Evolutionary conservation across 2,329 filamentous ascomycete species (phyloP).

Genomic region (Karstenula rhodostoma): DNA sequence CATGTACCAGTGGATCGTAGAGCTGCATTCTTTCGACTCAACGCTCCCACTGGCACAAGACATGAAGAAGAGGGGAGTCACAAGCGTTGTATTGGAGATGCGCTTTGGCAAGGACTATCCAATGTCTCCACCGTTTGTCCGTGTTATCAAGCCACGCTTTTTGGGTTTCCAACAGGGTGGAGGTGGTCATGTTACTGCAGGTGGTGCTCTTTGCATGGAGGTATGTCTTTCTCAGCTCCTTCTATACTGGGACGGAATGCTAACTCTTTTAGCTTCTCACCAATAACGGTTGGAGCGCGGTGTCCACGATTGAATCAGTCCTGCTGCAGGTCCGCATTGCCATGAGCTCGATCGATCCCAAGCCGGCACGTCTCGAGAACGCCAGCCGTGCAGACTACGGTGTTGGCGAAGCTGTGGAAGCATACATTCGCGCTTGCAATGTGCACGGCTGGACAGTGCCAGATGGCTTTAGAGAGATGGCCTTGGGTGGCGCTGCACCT

Average conservation of each 20-base stretch:
- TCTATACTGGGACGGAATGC: not conserved
- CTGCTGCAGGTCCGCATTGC: slow-evolving; percentile 83
- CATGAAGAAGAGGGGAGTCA: slow-evolving; percentile 69
- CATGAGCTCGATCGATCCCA: slow-evolving; percentile 72
- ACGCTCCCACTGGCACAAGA: slow-evolving; percentile 75
- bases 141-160: slow-evolving; percentile 83
- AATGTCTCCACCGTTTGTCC: slow-evolving; percentile 81
- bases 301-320: slow-evolving; percentile 77
- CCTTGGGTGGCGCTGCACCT: slow-evolving; percentile 40
- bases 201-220: slow-evolving; percentile 84
- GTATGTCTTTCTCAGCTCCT: slow-evolving; percentile 25
- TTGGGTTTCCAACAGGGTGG: slow-evolving; percentile 75
- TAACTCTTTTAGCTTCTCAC: slow-evolving; percentile 71
- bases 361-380: slow-evolving; percentile 72
- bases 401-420: slow-evolving; percentile 74
- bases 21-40: slow-evolving; percentile 82
- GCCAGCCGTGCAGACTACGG: slow-evolving; percentile 63
- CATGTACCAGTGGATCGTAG: slow-evolving; percentile 90
- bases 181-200: slow-evolving; percentile 84
- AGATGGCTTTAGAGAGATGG: slow-evolving; percentile 63
- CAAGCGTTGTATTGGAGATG: slow-evolving; percentile 80
- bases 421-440: slow-evolving; percentile 73
- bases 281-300: slow-evolving; percentile 80
- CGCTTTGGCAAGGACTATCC: slow-evolving; percentile 82
- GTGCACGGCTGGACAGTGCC: slow-evolving; percentile 79